These are phyloP conservation scores for Mycena vitilis DNA, from an alignment of 768 basidiomycete species.

Conservation along the genomic window DNA sequence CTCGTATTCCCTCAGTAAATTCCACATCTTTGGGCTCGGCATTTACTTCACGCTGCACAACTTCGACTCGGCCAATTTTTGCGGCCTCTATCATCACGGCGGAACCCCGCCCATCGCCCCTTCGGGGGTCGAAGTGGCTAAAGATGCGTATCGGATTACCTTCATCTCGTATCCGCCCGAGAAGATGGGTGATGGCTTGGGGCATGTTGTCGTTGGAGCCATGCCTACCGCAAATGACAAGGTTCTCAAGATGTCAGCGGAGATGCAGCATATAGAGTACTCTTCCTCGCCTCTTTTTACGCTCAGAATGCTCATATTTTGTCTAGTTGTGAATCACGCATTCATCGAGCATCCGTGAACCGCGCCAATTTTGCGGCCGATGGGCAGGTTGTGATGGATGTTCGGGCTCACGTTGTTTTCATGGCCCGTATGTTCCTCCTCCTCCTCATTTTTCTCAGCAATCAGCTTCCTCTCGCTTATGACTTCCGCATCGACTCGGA, in stretches of 20 bases:
- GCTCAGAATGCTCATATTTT: no score
- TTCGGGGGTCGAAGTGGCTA: neutral
- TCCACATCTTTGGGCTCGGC: conserved; percentile 4
- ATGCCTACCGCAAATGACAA: neutral
- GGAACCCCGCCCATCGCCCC: conserved; percentile 10
- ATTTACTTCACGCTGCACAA: conserved; percentile 13
- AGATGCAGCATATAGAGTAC: conserved; percentile 20
- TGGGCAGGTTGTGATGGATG: conserved; percentile 7
- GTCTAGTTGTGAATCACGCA: conserved; percentile 9
- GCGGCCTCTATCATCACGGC: conserved; percentile 11
- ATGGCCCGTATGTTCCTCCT: conserved; percentile 5
- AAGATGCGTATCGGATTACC: neutral
- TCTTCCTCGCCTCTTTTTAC: neutral
- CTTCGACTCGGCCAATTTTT: conserved; percentile 20
- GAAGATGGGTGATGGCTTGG: conserved; percentile 6
- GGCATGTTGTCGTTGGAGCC: neutral
- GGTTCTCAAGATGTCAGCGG: conserved; percentile 6
- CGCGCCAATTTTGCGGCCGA: conserved; percentile 11
- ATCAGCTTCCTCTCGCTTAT: conserved; percentile 13
- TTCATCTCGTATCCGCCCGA: conserved; percentile 9
- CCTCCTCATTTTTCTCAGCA: conserved; percentile 5
- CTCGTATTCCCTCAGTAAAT: conserved; percentile 1
- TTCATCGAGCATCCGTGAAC: neutral
- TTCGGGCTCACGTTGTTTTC: conserved; percentile 5
- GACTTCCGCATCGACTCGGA: conserved; percentile 7